Percentiles rank a stretch among this genome's conserved stretches.
Evolutionary conservation across 805 yeast genomes (phyloP).

Genomic region (Lipomyces orientalis): DNA sequence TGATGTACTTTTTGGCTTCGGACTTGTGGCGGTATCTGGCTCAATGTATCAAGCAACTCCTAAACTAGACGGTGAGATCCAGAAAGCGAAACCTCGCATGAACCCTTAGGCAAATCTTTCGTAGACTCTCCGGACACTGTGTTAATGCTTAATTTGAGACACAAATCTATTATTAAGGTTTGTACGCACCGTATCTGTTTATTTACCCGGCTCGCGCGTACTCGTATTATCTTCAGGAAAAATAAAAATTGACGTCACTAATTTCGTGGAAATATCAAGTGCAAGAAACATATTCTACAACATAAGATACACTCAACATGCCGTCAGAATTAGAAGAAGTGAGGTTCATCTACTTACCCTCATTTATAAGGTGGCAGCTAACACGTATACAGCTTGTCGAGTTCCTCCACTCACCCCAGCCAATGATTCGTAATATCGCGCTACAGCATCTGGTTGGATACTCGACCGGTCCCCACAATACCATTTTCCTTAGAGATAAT

Average conservation of each 20-base stretch:
- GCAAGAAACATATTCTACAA: background rate
- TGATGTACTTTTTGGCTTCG: background rate
- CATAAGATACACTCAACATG: slow-evolving; percentile 46
- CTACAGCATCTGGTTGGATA: slow-evolving; percentile 81
- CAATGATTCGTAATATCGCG: slow-evolving; percentile 81
- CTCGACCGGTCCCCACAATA: slow-evolving; percentile 71
- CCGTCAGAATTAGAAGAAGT: slow-evolving; percentile 60
- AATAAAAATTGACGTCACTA: background rate
- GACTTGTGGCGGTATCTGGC: background rate
- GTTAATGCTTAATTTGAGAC: background rate
- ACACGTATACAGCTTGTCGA: slow-evolving; percentile 58
- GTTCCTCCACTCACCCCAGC: slow-evolving; percentile 81
- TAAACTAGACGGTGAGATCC: background rate
- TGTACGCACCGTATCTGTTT: background rate
- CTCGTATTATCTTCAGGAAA: background rate
- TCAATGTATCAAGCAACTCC: background rate
- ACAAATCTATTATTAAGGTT: background rate
- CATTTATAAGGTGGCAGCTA: slow-evolving; percentile 8
- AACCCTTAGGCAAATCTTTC: no score
- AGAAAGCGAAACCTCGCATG: no score
- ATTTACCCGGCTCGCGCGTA: background rate
- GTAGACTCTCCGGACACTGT: background rate
- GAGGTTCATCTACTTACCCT: slow-evolving; percentile 27
- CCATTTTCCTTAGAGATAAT: slow-evolving; percentile 71
- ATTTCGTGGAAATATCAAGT: background rate